Evolutionary conservation across 176 grass and related monocot genomes (phyloP).

Genomic region (Ensete glaucum): DNA sequence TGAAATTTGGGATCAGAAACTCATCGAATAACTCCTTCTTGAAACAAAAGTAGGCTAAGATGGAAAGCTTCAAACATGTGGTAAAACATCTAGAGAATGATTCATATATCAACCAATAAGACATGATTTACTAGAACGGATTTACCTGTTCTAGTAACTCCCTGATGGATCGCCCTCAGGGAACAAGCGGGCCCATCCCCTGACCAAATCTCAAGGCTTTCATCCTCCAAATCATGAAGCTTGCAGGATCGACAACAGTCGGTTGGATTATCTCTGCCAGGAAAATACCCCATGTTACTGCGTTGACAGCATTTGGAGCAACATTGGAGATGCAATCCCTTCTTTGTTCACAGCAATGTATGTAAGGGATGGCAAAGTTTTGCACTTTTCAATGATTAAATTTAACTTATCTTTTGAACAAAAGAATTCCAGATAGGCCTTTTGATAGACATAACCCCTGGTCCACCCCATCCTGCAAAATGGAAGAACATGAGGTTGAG

Average conservation of each 20-base stretch:
- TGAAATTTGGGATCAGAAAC: too few relatives aligned
- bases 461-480: constrained; percentile 66
- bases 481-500: neutral
- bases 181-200: constrained; percentile 49
- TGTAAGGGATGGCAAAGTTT: constrained; percentile 53
- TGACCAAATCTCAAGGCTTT: constrained; percentile 85
- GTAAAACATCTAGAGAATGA: too few relatives aligned
- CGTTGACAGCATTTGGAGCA: constrained; percentile 46
- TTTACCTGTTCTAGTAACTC: constrained; percentile 63
- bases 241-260: constrained; percentile 50
- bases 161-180: constrained; percentile 51
- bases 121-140: neutral
- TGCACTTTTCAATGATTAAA: constrained; percentile 44
- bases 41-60: too few relatives aligned
- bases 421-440: constrained; percentile 80
- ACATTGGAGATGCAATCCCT: constrained; percentile 39
- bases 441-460: constrained; percentile 86
- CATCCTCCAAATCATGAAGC: constrained; percentile 86
- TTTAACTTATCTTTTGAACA: constrained; percentile 56
- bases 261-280: constrained; percentile 77
- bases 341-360: constrained; percentile 68
- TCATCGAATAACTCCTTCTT: too few relatives aligned
- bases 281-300: constrained; percentile 84
- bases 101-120: too few relatives aligned
- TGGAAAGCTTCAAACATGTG: too few relatives aligned